A percentile compares a stretch with the other conserved stretches of the same genome.
Evolutionary conservation across 768 basidiomycete species (phyloP).

Genomic region (Boletus bicolor): DNA sequence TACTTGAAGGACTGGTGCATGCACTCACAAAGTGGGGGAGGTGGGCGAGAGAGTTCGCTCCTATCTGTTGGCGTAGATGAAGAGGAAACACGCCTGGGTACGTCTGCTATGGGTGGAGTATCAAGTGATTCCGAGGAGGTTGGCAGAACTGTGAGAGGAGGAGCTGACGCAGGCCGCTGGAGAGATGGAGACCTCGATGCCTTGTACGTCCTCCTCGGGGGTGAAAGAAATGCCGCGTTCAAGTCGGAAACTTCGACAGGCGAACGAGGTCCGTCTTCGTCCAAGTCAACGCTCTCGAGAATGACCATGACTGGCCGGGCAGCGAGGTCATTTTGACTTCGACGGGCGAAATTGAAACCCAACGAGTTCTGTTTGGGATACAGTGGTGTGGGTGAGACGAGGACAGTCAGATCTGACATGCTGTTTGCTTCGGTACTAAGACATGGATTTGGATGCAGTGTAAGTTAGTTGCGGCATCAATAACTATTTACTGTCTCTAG

Average conservation of each 20-base stretch:
- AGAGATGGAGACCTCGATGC: constrained; percentile 13
- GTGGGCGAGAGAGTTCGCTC: constrained; percentile 52
- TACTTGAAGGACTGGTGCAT: not conserved
- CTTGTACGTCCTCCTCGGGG: constrained; percentile 29
- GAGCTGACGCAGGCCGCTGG: constrained; percentile 22
- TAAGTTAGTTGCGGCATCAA: too few species aligned
- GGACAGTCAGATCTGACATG: constrained; percentile 34
- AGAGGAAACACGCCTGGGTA: constrained; percentile 16
- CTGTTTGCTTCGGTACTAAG: not conserved
- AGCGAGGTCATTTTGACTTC: constrained; percentile 26
- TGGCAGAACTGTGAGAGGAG: constrained; percentile 15
- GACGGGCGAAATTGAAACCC: constrained; percentile 31
- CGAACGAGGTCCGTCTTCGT: constrained; percentile 22
- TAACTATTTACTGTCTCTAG: not conserved
- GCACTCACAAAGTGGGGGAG: constrained; percentile 62
- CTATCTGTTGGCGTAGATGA: constrained; percentile 12
- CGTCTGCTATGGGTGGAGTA: constrained; percentile 2
- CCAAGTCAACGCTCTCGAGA: constrained; percentile 26
- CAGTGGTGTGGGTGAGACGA: constrained; percentile 30
- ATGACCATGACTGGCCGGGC: constrained; percentile 32
- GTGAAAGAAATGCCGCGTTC: constrained; percentile 24
- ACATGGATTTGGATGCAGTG: not conserved
- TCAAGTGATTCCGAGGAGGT: not conserved
- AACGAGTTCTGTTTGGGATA: constrained; percentile 22
- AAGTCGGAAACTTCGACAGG: constrained; percentile 21